Base-by-base conservation (phyloP, 352 stramenopile species). In the Globisporangium carolinianum region DNA sequence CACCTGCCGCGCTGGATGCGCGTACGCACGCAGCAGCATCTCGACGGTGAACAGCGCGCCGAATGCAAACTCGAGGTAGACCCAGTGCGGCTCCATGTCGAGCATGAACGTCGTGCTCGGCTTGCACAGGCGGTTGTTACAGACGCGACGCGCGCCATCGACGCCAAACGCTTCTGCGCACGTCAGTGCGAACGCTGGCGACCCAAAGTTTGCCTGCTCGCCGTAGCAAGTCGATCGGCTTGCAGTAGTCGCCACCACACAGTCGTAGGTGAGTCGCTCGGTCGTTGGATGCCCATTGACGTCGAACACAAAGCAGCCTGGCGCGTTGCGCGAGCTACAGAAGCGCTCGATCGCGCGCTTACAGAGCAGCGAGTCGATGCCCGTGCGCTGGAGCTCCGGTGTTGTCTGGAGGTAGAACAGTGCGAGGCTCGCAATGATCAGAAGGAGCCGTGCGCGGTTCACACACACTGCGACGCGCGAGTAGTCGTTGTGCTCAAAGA, bases 321-420 rank as follows among this genome's bases (percentile, higher is more conserved):
- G 57, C 0, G 73, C 60, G 1, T 73, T 41, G 2, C 65, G 65
- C 12, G 57, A 62, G 5, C 35, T 35, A 47, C 75, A 86, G 38
- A 75, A 86, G 14, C 74, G 67, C 4, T 62, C 54, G 47, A 86
- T 53, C 15, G 74, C 70, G 11, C 60, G 71, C 6, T 65, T 60
- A n/a, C 75, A 86, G 0, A 86, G 62, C 14, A 72, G 48, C 0
- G 67, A 76, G 12, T 60, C 58, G 5, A 71, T 35, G 0, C 75
- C 75, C 0, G 75, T 83, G 4, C 74, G 63, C 58, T 83, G 75
- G 0, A 86, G 58, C 18, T 86, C 75, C 0, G 75, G 66, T 0
- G 69, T 83, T 1, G 73, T 86, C 51, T 86, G 75, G 35, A 73
- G 62, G 61, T 83, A 86, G 35, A 83, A 86, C 12, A 83, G 55